Conservation (phyloP, 768 basidiomycete species). For the Lactarius tabidus region DNA sequence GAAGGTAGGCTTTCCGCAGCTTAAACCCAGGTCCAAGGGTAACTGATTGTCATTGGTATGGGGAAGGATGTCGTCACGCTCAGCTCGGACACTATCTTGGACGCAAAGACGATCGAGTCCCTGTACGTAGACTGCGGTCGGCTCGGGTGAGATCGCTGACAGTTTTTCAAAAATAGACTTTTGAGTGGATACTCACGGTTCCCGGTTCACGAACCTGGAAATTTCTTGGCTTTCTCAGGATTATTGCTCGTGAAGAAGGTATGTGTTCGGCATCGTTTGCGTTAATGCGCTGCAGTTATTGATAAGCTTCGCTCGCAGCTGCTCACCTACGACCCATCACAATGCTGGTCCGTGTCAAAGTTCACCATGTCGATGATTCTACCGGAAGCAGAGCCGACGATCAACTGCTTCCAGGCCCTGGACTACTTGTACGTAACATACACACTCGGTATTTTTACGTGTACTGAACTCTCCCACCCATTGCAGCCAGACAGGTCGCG, state of each 20-base stretch:
- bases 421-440: constrained; percentile 92
- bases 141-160: constrained; percentile 1
- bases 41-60: neutral
- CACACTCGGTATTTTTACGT: neutral
- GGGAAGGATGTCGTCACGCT: constrained; percentile 80
- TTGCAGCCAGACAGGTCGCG: constrained; percentile 84
- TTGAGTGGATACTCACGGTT: constrained; percentile 90
- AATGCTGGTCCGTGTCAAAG: constrained; percentile 64
- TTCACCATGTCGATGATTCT: constrained; percentile 80
- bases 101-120: constrained; percentile 72
- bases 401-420: constrained; percentile 92
- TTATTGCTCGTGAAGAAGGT: constrained; percentile 83
- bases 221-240: constrained; percentile 70
- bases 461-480: neutral
- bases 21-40: neutral
- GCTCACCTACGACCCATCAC: constrained; percentile 83
- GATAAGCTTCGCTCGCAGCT: constrained; percentile 45
- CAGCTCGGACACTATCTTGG: constrained; percentile 69
- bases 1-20: constrained; percentile 33
- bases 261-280: neutral
- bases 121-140: constrained; percentile 46
- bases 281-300: constrained; percentile 1
- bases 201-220: constrained; percentile 74
- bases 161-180: constrained; percentile 39
- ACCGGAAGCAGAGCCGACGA: constrained; percentile 83